Conservation (phyloP, 2,329 filamentous ascomycete species). For the Aspergillus ibericus region DNA sequence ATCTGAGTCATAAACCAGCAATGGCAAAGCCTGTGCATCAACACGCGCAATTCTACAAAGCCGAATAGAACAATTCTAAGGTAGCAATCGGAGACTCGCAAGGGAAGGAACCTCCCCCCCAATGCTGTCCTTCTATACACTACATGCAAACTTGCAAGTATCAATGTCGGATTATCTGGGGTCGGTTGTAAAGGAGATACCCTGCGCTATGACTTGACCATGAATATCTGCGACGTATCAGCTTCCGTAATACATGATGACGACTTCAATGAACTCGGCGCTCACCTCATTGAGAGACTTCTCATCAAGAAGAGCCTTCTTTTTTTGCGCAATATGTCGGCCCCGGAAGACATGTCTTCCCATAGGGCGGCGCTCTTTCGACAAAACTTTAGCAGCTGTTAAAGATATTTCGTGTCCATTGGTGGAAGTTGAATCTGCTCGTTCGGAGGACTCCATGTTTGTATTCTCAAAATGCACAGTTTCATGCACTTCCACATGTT, state of each 20-base stretch:
- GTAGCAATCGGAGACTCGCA: too few relatives aligned
- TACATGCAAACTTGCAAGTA: background rate
- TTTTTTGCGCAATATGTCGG: conserved; percentile 85
- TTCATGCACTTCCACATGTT: conserved; percentile 30
- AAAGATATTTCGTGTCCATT: conserved; percentile 44
- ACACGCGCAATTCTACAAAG: too few relatives aligned
- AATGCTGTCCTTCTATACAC: background rate
- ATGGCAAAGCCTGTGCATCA: too few relatives aligned
- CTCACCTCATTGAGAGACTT: conserved; percentile 81
- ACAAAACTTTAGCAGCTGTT: conserved; percentile 48
- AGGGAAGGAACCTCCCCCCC: too few relatives aligned
- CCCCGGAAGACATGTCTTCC: conserved; percentile 73
- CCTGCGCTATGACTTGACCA: conserved; percentile 29
- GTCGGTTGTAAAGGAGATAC: background rate
- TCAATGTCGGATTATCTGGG: background rate
- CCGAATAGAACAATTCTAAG: too few relatives aligned
- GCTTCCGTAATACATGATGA: conserved; percentile 47
- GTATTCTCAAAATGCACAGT: background rate
- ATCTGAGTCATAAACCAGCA: too few relatives aligned
- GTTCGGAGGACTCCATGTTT: background rate
- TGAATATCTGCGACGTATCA: conserved; percentile 69
- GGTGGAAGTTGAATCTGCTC: conserved; percentile 25
- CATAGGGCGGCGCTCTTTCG: conserved; percentile 48
- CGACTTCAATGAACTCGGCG: background rate
- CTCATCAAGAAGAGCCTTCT: conserved; percentile 75